These are phyloP conservation scores for Aegilops sharonensis DNA, from an alignment of 176 grass and related monocot genomes.

Conservation along the genomic window DNA sequence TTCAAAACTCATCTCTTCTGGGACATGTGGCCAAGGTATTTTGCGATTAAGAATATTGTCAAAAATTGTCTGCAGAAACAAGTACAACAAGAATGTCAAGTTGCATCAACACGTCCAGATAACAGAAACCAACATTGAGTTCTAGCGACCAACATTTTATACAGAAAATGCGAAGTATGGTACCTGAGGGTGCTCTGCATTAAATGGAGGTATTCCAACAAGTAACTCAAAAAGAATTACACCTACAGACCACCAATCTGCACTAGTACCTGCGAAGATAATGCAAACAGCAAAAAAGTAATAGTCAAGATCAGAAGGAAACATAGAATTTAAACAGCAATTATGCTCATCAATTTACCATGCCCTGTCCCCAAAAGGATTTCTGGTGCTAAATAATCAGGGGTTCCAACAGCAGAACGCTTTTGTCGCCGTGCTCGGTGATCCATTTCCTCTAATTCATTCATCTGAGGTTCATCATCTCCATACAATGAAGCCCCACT, in stretches of 20 bases:
- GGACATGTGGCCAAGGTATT: constrained; percentile 94
- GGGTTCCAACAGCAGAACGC: constrained; percentile 94
- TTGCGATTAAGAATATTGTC: constrained; percentile 99
- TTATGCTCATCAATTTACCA: constrained; percentile 54
- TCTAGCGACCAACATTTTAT: constrained; percentile 21
- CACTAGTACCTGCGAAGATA: constrained; percentile 77
- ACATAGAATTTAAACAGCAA: neutral
- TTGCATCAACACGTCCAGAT: constrained; percentile 25
- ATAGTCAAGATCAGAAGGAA: constrained; percentile 11
- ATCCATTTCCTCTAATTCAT: constrained; percentile 74
- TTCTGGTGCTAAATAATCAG: constrained; percentile 99
- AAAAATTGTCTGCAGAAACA: constrained; percentile 88
- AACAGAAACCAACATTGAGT: constrained; percentile 19
- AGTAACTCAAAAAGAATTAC: constrained; percentile 98
- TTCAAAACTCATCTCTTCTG: constrained; percentile 91
- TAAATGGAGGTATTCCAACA: constrained; percentile 99
- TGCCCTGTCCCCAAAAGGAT: constrained; percentile 98
- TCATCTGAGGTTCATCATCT: constrained; percentile 86
- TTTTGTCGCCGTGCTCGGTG: constrained; percentile 76
- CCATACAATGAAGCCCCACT: constrained; percentile 83
- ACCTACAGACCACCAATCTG: constrained; percentile 99
- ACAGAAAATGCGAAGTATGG: constrained; percentile 10
- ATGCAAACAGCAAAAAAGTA: constrained; percentile 22
- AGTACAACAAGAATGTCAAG: constrained; percentile 37
- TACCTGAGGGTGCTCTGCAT: constrained; percentile 98